Evolutionary conservation across 116 monocot species (phyloP), one percentile per base, ranked within the genome.

Genomic region (Phalaenopsis hybrid): DNA sequence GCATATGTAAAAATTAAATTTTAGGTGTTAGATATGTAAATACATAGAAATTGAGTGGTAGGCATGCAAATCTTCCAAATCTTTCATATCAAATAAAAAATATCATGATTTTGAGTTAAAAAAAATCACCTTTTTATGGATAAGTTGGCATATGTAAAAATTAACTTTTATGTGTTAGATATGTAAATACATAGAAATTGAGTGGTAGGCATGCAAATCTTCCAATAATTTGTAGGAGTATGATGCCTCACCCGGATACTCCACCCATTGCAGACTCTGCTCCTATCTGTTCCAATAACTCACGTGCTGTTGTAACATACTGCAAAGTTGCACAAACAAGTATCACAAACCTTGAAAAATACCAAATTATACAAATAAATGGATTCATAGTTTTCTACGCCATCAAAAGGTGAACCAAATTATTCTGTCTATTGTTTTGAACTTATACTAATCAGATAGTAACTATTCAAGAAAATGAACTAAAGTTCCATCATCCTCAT

Each of bases 231-330:
- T 46, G 8, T 8, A 37, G 16, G 33, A 72, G 37, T 72, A 72
- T 34, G 8, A 72, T 37, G 37, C 72, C 72, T n/a, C 1, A 91
- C 91, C 88, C 86, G 57, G 88, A 34, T 34, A 86, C 8, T 74
- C 90, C 88, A 45, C 84, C 85, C 55, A 80, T 8, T 69, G 84
- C 76, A 69, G 83, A 70, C 82, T 88, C 88, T 48, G 43, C 73
- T 25, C 63, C 88, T 65, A 91, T 59, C 79, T 85, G 84, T 57
- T 91, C 91, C 25, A 88, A 75, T 61, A 78, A 80, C 61, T 91
- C 91, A 68, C 88, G 77, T 69, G 88, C 73, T 51, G 86, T 91
- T 2, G 86, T 82, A 49, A 91, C 72, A 67, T 91, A 91, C 91
- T 91, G 85, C 73, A 84, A 76, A 74, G 25, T 57, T 37, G 41